Conservation (phyloP, 371 early-diverging fungal genomes). For the Mucor plumbeus region DNA sequence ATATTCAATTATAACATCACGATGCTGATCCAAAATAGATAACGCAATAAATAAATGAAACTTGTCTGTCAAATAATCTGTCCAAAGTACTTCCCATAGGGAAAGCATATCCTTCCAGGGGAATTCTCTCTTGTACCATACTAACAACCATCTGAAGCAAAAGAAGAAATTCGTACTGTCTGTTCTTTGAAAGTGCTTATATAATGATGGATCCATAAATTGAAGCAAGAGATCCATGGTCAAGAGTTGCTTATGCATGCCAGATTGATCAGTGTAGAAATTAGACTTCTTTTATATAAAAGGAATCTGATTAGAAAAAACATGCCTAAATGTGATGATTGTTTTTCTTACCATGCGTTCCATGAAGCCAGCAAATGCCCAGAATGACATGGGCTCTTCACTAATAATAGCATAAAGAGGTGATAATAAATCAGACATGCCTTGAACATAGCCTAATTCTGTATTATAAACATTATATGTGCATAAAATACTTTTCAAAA, state of each 20-base stretch:
- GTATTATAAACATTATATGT: conserved; percentile 79
- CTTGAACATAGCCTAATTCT: conserved; percentile 89
- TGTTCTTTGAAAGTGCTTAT: conserved; percentile 76
- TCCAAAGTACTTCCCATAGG: conserved; percentile 92
- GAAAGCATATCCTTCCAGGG: conserved; percentile 77
- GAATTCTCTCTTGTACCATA: conserved; percentile 95
- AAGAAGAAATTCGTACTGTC: conserved; percentile 89
- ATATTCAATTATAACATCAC: conserved; percentile 79
- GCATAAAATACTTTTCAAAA: conserved; percentile 81
- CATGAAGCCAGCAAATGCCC: conserved; percentile 91
- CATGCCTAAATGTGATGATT: not conserved
- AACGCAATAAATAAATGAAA: conserved; percentile 90
- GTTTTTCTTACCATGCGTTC: conserved; percentile 69
- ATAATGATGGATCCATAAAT: conserved; percentile 82
- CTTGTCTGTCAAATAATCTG: conserved; percentile 78
- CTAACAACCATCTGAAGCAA: conserved; percentile 94
- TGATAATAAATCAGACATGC: conserved; percentile 95
- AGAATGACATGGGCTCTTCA: conserved; percentile 87
- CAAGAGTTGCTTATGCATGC: conserved; percentile 87
- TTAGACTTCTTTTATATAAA: conserved; percentile 59
- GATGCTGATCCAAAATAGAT: conserved; percentile 84
- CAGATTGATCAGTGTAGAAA: conserved; percentile 84
- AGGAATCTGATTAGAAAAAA: not conserved
- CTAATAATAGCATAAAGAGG: conserved; percentile 84
- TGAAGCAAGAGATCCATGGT: conserved; percentile 78